A percentile compares a stretch with the other conserved stretches of the same genome.
phyloP scores from a whole-genome alignment of 768 basidiomycete species.

The Tulasnella sp. region DNA sequence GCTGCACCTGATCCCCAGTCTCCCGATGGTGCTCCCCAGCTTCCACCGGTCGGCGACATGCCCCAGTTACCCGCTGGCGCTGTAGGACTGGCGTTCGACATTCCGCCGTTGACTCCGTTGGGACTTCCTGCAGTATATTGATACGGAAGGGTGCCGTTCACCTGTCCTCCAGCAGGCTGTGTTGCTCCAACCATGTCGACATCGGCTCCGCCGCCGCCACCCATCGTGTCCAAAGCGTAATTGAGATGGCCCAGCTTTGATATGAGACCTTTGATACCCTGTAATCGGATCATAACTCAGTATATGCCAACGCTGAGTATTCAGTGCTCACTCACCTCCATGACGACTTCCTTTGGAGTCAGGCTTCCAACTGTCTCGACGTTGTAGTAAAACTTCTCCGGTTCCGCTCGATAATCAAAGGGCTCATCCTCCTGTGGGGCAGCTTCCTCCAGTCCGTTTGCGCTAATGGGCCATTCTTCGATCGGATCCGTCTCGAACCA shows the following conservation, averaged over 20 bases:
- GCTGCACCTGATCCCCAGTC: background rate
- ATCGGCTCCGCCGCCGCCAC: background rate
- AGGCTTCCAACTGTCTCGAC: conserved; percentile 92
- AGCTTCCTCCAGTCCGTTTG: conserved; percentile 79
- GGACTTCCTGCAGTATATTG: background rate
- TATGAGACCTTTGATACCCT: conserved; percentile 72
- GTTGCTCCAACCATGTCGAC: background rate
- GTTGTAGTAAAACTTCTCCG: conserved; percentile 85
- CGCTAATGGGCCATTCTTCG: conserved; percentile 83
- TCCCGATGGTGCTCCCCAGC: background rate
- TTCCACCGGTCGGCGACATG: background rate
- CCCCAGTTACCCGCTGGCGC: too few species aligned
- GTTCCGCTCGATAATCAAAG: conserved; percentile 83
- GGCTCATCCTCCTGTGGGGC: conserved; percentile 63
- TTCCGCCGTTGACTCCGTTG: background rate
- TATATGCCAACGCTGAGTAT: background rate
- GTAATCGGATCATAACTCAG: conserved; percentile 7
- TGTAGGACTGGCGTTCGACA: background rate
- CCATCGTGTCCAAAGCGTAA: conserved; percentile 24
- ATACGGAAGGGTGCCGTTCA: background rate
- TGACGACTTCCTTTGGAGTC: conserved; percentile 77
- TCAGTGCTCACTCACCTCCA: conserved; percentile 43
- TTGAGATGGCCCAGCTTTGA: conserved; percentile 71
- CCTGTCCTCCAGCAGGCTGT: background rate
- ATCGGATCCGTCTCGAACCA: conserved; percentile 82